These are phyloP conservation scores for Ceratobasidium sp. DNA, from an alignment of 1,284 basidiomycete species.

Conservation along the genomic window DNA sequence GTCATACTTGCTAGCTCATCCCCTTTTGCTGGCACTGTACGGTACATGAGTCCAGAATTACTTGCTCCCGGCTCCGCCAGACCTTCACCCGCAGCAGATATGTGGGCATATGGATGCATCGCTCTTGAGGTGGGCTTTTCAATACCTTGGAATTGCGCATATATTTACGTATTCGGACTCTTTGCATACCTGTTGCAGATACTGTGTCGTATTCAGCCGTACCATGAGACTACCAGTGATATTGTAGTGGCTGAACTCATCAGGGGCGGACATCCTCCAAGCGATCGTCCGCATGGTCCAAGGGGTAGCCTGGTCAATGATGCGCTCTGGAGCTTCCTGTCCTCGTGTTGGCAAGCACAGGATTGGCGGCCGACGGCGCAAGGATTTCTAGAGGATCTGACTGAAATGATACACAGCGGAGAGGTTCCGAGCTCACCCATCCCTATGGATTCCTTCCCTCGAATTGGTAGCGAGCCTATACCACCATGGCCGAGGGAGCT, in stretches of 20 bases:
- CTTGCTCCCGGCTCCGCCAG: background rate
- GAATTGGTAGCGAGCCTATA: background rate
- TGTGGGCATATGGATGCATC: slow-evolving; percentile 2
- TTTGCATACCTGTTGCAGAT: slow-evolving; percentile 15
- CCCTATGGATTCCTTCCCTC: slow-evolving; percentile 1
- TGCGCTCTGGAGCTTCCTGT: slow-evolving; percentile 12
- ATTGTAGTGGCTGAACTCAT: slow-evolving; percentile 12
- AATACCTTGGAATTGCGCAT: background rate
- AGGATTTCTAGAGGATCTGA: slow-evolving; percentile 8
- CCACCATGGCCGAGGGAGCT: slow-evolving; percentile 9
- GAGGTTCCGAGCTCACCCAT: slow-evolving; percentile 14
- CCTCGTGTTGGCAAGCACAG: slow-evolving; percentile 27
- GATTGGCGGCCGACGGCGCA: slow-evolving; percentile 28
- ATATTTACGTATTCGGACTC: background rate
- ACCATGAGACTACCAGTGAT: slow-evolving; percentile 7
- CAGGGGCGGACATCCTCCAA: slow-evolving; percentile 20
- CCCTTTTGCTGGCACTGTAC: slow-evolving; percentile 6
- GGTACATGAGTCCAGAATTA: slow-evolving; percentile 11
- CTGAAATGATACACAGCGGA: slow-evolving; percentile 21
- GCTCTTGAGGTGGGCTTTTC: background rate
- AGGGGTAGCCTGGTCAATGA: slow-evolving; percentile 20
- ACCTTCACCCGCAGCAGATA: background rate
- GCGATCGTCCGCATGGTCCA: slow-evolving; percentile 23
- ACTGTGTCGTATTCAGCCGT: slow-evolving; percentile 29
- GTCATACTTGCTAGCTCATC: background rate